Conservation (phyloP, 164 flowering plant genomes). For the Nymphaea colorata region DNA sequence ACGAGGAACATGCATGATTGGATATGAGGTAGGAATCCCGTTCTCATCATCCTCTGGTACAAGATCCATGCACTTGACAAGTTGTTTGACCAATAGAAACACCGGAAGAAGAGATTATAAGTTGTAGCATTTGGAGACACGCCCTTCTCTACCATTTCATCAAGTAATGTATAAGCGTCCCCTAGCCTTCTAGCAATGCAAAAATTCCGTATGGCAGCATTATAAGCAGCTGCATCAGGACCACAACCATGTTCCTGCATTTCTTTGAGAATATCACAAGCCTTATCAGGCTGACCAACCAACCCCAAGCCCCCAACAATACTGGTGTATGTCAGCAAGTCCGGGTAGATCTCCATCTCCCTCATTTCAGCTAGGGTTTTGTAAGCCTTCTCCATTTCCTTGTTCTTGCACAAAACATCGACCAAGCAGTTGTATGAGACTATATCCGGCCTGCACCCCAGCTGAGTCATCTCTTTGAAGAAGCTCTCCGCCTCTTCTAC, state of each 20-base stretch:
- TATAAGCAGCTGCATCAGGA: constrained; percentile 82
- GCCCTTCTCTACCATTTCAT: constrained; percentile 59
- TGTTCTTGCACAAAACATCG: constrained; percentile 71
- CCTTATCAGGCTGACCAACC: constrained; percentile 87
- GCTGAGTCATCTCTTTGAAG: constrained; percentile 55
- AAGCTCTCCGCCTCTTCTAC: constrained; percentile 73
- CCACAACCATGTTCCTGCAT: constrained; percentile 81
- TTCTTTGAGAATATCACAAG: constrained; percentile 58
- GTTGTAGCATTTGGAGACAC: constrained; percentile 73
- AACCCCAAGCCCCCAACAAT: constrained; percentile 83
- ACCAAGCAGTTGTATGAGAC: constrained; percentile 79
- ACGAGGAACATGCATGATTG: constrained; percentile 86
- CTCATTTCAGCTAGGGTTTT: constrained; percentile 53
- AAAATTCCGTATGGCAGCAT: constrained; percentile 74
- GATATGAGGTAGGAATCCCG: constrained; percentile 70
- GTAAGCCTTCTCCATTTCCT: constrained; percentile 56
- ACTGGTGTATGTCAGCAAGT: constrained; percentile 66
- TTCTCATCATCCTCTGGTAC: constrained; percentile 60
- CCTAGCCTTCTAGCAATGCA: constrained; percentile 77
- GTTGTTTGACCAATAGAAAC: constrained; percentile 61
- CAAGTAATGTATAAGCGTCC: constrained; percentile 55
- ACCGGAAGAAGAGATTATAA: constrained; percentile 65
- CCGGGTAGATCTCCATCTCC: constrained; percentile 39
- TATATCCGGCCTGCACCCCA: constrained; percentile 69
- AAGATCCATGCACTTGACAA: constrained; percentile 50